Base-by-base conservation (phyloP, 1,284 basidiomycete species). In the Ustilago crameri region DNA sequence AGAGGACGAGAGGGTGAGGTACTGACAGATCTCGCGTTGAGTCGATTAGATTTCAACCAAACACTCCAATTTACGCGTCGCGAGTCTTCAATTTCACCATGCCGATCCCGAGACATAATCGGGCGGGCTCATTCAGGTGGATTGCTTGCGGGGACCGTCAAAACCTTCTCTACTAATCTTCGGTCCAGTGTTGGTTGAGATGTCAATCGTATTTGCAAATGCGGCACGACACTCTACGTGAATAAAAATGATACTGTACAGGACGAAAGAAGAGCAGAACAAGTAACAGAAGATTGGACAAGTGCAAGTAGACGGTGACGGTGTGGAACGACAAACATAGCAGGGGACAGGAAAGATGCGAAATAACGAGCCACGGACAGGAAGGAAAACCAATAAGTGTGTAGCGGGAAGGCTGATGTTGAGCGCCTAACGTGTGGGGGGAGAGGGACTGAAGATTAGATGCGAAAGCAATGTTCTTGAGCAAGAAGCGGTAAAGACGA, bases 221-320 rank as follows among this genome's bases (percentile, higher is more conserved):
- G 30, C 30, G 30, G 12, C 30, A 30, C 30, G 12, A 30, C 12
- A 30, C 5, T 30, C n/a, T n/a, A n/a, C n/a, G n/a, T 30, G 30
- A 30, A 30, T 30, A 12, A 35, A 35, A n/a, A 14, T 12, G 48
- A 45, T 58, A 58, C 18, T 51, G 48, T 58, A 58, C 55, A 57
- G 23, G 24, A 32, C 8, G 23, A 50, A 40, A 23, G 24, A 32
- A 43, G 24, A 37, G 24, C 42, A 27, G 15, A 26, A 42, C 40
- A 23, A 42, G 4, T 20, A 22, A 7, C n/a, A 42, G 40, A 22
- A 22, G 8, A 7, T 17, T 7, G 37, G 17, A 22, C 40, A 40
- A 56, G 22, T 57, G 54, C 54, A 35, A 40, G 23, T 20, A 34
- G 24, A 51, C 55, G 55, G 55, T 58, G 48, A 58, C 48, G 17